Conservation (phyloP, 192 early-diverging fungal species). For the Coemansia sp. region DNA sequence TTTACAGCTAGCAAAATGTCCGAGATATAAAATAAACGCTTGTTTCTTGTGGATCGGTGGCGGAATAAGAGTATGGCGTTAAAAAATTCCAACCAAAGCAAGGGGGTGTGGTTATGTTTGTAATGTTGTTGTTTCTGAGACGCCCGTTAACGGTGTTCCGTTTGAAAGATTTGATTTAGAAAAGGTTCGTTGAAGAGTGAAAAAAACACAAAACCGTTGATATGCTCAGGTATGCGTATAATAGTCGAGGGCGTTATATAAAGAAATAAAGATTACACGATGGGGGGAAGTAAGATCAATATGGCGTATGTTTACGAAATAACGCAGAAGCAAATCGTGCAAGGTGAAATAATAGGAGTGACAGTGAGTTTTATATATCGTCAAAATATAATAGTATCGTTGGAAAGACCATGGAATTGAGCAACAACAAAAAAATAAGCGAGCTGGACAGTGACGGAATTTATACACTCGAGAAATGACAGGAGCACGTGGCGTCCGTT, state of each 20-base stretch:
- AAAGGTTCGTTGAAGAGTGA: background rate
- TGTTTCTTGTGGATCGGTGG: background rate
- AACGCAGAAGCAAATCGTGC: background rate
- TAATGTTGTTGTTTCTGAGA: background rate
- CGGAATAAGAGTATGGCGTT: background rate
- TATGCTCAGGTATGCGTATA: no score
- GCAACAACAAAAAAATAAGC: background rate
- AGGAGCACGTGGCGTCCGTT: constrained; percentile 16
- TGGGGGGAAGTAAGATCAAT: no score
- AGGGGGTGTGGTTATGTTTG: background rate
- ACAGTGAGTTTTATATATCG: constrained; percentile 8
- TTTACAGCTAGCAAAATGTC: no score
- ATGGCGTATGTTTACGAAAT: background rate
- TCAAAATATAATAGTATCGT: constrained; percentile 8
- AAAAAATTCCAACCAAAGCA: no score
- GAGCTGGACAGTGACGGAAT: no score
- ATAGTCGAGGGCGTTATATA: background rate
- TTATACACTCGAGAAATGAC: constrained; percentile 1
- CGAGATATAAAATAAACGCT: background rate
- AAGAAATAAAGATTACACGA: background rate
- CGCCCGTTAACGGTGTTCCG: background rate
- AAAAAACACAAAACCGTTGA: no score
- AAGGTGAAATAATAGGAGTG: background rate
- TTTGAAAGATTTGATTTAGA: background rate
- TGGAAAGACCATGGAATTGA: background rate